Conservation (phyloP, 257 asterid species). For the Echites panduratus region DNA sequence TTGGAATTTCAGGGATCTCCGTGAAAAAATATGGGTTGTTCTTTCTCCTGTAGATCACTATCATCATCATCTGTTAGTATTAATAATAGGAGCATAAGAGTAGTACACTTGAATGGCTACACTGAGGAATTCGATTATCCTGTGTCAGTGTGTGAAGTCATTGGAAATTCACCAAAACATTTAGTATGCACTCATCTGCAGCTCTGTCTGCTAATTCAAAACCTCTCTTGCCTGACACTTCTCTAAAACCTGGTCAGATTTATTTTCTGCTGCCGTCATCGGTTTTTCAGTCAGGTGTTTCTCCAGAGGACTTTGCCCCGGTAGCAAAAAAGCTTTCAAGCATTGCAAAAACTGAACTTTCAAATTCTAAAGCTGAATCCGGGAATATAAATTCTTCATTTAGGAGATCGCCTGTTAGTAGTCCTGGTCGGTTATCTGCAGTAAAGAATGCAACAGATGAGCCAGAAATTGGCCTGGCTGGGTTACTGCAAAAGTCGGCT, state of each 20-base stretch:
- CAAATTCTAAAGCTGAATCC: slow-evolving; percentile 12
- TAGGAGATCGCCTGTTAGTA: slow-evolving; percentile 14
- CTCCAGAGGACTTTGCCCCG: slow-evolving; percentile 47
- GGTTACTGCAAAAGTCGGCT: not conserved
- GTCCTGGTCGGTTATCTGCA: slow-evolving; percentile 15
- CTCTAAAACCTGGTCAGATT: slow-evolving; percentile 33
- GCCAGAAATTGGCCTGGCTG: not conserved
- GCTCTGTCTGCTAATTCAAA: slow-evolving; percentile 33
- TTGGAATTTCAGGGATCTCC: not conserved
- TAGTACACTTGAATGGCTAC: slow-evolving; percentile 39
- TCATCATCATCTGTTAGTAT: slow-evolving; percentile 10
- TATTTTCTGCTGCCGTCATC: slow-evolving; percentile 52
- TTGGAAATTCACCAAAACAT: slow-evolving; percentile 26
- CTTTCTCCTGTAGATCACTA: slow-evolving; percentile 22
- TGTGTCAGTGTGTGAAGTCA: slow-evolving; percentile 40
- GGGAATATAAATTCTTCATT: not conserved
- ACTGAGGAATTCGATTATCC: slow-evolving; percentile 40
- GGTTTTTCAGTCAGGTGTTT: slow-evolving; percentile 34
- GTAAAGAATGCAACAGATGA: not conserved
- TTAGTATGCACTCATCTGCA: slow-evolving; percentile 42
- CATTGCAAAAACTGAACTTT: slow-evolving; percentile 24
- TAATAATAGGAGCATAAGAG: slow-evolving; percentile 22
- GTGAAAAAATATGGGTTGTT: slow-evolving; percentile 27
- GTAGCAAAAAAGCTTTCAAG: slow-evolving; percentile 35
- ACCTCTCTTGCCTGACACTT: slow-evolving; percentile 30